A percentile compares a stretch with the other conserved stretches of the same genome.
Evolutionary conservation across 768 basidiomycete species (phyloP).

Genomic region (Pseudohyphozyma bogoriensis): DNA sequence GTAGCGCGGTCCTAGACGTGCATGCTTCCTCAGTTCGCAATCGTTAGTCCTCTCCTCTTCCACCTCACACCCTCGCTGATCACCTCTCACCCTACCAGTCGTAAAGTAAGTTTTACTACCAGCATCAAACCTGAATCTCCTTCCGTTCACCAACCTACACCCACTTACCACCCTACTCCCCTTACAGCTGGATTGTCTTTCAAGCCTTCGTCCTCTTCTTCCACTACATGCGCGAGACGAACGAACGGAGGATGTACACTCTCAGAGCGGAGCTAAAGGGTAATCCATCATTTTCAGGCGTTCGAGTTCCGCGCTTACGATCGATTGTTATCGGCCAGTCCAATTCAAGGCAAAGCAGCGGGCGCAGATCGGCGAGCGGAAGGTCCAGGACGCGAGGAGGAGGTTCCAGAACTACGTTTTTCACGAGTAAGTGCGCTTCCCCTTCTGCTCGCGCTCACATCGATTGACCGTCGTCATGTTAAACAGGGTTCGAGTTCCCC

Average conservation of each 20-base stretch:
- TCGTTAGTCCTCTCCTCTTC: slow-evolving; percentile 29
- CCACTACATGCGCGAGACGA: slow-evolving; percentile 42
- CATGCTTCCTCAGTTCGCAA: slow-evolving; percentile 7
- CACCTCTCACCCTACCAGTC: no score
- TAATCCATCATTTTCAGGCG: slow-evolving; percentile 30
- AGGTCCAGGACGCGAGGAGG: neutral
- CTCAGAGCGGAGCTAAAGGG: slow-evolving; percentile 63
- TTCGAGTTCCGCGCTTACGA: no score
- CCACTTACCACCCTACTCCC: no score
- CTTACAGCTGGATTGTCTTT: slow-evolving; percentile 53
- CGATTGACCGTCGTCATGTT: no score
- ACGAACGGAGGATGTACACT: slow-evolving; percentile 57
- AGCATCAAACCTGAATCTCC: no score
- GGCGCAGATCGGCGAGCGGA: slow-evolving; percentile 40
- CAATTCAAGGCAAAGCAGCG: no score
- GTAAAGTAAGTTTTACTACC: no score
- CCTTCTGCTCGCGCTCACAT: no score
- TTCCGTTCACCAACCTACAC: no score
- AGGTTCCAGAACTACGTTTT: neutral
- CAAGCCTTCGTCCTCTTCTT: slow-evolving; percentile 70
- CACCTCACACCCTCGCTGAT: slow-evolving; percentile 41
- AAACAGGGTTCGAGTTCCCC: slow-evolving; percentile 31
- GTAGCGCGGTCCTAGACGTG: slow-evolving; percentile 14
- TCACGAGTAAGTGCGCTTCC: neutral
- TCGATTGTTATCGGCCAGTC: no score